Base-by-base conservation (phyloP, 202 grass and related monocot genomes). In the Alloteropsis angusta region DNA sequence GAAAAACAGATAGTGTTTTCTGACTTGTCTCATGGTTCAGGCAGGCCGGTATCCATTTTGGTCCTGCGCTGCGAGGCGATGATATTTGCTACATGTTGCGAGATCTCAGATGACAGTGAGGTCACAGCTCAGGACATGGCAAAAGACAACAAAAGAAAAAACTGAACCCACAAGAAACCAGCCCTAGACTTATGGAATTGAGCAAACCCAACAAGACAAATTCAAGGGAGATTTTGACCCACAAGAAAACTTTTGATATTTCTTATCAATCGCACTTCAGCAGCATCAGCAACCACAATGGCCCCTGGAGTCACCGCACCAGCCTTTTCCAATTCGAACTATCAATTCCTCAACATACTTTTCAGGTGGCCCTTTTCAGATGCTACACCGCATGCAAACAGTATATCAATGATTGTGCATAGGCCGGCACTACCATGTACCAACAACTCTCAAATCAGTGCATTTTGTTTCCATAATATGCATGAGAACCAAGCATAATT, bases 271-370 rank as follows among this genome's bases (percentile, higher is more conserved):
- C 30, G 81, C 53, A 34, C 64, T n/a, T 76, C 41, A 49, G 63
- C 63, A 34, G 21, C 82, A 61, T 37, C 26, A 64, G 17, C 47
- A 23, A 53, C 35, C 44, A 47, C 5, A 71, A 63, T 46, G 34
- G 34, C 7, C 7, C 41, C 50, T 61, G n/a, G 34, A 74, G 52
- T 50, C 62, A 70, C 54, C 52, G 28, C 55, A 60, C 39, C 25
- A 32, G 0, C 17, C 55, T 54, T 80, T 79, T 62, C 16, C 45
- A 85, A 81, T 68, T 62, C 17, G 62, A 85, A 81, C 42, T 67
- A 26, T 81, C 86, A 81, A 65, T 50, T 88, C 82, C 45, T 57
- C 26, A 80, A 75, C 55, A 69, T 28, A 22, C 61, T 52, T 88
- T 70, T 84, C 86, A 80, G 35, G 22, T 48, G 67, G 67, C 34